phyloP scores from a whole-genome alignment of 1,139 yeast genomes.

The Saccharomyces hybrid region DNA sequence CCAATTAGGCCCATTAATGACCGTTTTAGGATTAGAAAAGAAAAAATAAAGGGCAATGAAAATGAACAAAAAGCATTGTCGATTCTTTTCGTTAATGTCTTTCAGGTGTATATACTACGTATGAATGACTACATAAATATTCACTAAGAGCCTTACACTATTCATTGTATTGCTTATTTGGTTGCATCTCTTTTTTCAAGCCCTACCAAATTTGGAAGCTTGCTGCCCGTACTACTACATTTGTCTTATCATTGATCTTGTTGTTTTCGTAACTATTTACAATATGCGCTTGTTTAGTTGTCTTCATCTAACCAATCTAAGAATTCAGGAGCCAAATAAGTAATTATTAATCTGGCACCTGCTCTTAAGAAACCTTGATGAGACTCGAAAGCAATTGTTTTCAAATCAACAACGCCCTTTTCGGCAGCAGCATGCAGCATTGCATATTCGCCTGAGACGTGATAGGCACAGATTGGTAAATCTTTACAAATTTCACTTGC shows the following conservation, averaged over 20 bases:
- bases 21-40: conserved; percentile 22
- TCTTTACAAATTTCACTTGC: conserved; percentile 77
- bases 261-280: not conserved
- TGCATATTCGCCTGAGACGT: conserved; percentile 95
- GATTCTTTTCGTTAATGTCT: not conserved
- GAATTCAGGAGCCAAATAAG: conserved; percentile 93
- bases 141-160: not conserved
- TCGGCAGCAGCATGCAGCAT: conserved; percentile 99
- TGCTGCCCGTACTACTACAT: not conserved
- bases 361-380: conserved; percentile 91
- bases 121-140: not conserved
- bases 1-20: conserved; percentile 25
- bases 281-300: not conserved
- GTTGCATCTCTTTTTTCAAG: not conserved
- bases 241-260: not conserved
- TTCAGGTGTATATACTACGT: not conserved
- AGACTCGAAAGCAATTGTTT: conserved; percentile 83
- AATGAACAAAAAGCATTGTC: not conserved
- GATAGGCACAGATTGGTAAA: conserved; percentile 89
- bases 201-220: not conserved
- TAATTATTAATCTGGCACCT: conserved; percentile 85
- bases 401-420: conserved; percentile 83
- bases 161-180: not conserved
- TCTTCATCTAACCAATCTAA: conserved; percentile 70
- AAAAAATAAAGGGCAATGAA: conserved; percentile 2